These are phyloP conservation scores for Aquilaria yunnanensis DNA, from an alignment of 345 rosid genomes.

Conservation along the genomic window DNA sequence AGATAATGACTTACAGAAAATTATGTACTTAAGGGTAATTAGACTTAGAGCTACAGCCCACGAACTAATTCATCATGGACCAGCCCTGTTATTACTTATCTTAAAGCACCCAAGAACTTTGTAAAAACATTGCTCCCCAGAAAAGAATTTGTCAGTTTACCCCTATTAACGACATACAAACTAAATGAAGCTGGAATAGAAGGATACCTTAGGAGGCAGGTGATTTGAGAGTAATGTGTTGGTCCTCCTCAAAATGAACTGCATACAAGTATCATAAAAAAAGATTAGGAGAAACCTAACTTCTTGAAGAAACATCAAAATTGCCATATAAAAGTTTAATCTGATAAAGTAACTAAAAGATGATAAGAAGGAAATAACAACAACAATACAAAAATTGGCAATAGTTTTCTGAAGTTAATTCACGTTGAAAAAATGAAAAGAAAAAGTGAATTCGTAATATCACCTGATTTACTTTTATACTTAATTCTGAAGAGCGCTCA, in stretches of 20 bases:
- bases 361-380: background rate
- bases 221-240: slow-evolving; percentile 92
- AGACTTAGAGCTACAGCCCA: too few relatives aligned
- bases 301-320: slow-evolving; percentile 1
- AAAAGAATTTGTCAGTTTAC: too few relatives aligned
- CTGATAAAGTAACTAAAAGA: slow-evolving; percentile 4
- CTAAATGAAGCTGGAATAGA: background rate
- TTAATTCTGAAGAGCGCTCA: slow-evolving; percentile 87
- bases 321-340: slow-evolving; percentile 1
- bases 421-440: slow-evolving; percentile 12
- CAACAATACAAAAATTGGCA: background rate
- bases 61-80: too few relatives aligned
- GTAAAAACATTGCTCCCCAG: too few relatives aligned
- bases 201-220: slow-evolving; percentile 87
- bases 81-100: too few relatives aligned
- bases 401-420: slow-evolving; percentile 8
- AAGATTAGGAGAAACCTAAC: slow-evolving; percentile 11
- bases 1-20: too few relatives aligned
- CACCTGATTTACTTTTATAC: slow-evolving; percentile 97
- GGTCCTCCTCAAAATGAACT: slow-evolving; percentile 97
- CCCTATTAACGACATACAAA: too few relatives aligned
- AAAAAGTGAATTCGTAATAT: background rate
- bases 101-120: too few relatives aligned
- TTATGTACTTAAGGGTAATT: too few relatives aligned
- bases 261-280: slow-evolving; percentile 23